Percentiles rank a stretch among this genome's conserved stretches.
phyloP scores from a whole-genome alignment of 768 basidiomycete species.

The Cystobasidium onofrii region DNA sequence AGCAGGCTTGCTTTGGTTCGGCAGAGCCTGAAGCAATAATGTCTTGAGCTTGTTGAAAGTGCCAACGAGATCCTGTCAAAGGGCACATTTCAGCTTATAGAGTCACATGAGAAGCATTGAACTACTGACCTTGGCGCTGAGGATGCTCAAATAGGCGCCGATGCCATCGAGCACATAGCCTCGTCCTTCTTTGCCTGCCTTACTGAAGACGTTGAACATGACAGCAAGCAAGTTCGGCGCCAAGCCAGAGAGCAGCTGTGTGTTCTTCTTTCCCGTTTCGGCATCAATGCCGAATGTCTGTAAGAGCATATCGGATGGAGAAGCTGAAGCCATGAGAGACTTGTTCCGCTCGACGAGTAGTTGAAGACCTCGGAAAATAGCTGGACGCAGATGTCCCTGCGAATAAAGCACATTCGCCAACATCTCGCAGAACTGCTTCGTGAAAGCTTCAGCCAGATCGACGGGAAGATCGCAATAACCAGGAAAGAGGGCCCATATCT shows the following conservation, averaged over 20 bases:
- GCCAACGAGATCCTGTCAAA: conserved; percentile 60
- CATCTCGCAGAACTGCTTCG: conserved; percentile 70
- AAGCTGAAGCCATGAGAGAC: conserved; percentile 50
- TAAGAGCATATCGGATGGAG: conserved; percentile 46
- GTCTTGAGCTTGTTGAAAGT: conserved; percentile 70
- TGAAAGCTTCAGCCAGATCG: conserved; percentile 71
- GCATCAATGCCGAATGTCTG: conserved; percentile 53
- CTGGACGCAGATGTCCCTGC: conserved; percentile 70
- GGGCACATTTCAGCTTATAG: not conserved
- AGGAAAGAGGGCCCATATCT: conserved; percentile 83
- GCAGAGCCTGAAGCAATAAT: conserved; percentile 62
- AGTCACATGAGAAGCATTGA: no score
- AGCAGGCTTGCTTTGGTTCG: conserved; percentile 6
- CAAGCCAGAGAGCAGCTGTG: conserved; percentile 65
- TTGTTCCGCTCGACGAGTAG: conserved; percentile 72
- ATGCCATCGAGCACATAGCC: conserved; percentile 78
- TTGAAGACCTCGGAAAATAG: conserved; percentile 73
- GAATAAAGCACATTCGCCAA: conserved; percentile 86
- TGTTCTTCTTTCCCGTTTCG: conserved; percentile 58
- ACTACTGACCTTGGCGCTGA: conserved; percentile 57
- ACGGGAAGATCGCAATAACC: conserved; percentile 77
- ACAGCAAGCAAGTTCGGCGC: conserved; percentile 90
- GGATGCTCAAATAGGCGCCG: conserved; percentile 72
- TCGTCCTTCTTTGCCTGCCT: conserved; percentile 60
- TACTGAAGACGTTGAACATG: conserved; percentile 92